Evolutionary conservation across 1,284 basidiomycete genomes (phyloP).

Genomic region (Cutaneotrichosporon sp.): DNA sequence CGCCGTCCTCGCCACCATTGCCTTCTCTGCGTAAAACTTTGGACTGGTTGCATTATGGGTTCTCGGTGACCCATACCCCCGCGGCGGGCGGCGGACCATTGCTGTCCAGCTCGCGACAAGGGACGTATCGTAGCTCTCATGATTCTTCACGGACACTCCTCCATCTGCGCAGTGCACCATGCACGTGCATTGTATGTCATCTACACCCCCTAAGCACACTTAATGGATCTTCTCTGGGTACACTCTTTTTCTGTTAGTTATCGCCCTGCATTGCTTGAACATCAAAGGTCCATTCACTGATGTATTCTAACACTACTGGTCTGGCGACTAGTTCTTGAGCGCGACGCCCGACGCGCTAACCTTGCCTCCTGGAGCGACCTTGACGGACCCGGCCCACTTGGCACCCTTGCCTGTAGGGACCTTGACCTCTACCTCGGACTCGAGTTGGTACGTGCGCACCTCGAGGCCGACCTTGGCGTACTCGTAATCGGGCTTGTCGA

Average conservation of each 20-base stretch:
- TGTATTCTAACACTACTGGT: background rate
- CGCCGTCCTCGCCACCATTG: conserved; percentile 11
- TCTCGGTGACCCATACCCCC: background rate
- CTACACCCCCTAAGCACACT: background rate
- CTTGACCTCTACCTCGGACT: conserved; percentile 52
- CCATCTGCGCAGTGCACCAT: background rate
- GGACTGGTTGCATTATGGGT: background rate
- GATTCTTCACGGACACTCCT: conserved; percentile 4
- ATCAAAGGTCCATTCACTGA: background rate
- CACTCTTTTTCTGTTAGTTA: background rate
- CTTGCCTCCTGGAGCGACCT: conserved; percentile 27
- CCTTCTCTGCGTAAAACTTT: conserved; percentile 10
- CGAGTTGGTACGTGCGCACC: conserved; percentile 60
- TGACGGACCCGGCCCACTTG: conserved; percentile 31
- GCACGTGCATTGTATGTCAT: conserved; percentile 7
- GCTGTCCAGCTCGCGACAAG: background rate
- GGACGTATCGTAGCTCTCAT: conserved; percentile 6
- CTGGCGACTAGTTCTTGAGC: background rate
- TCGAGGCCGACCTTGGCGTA: conserved; percentile 58
- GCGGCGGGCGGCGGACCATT: background rate
- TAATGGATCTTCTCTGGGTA: background rate
- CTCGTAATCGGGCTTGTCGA: conserved; percentile 66
- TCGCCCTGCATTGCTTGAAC: background rate
- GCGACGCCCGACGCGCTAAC: conserved; percentile 13
- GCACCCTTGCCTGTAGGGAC: conserved; percentile 53